Base-by-base conservation (phyloP, 2,329 filamentous ascomycete species). In the Tolypocladium album region DNA sequence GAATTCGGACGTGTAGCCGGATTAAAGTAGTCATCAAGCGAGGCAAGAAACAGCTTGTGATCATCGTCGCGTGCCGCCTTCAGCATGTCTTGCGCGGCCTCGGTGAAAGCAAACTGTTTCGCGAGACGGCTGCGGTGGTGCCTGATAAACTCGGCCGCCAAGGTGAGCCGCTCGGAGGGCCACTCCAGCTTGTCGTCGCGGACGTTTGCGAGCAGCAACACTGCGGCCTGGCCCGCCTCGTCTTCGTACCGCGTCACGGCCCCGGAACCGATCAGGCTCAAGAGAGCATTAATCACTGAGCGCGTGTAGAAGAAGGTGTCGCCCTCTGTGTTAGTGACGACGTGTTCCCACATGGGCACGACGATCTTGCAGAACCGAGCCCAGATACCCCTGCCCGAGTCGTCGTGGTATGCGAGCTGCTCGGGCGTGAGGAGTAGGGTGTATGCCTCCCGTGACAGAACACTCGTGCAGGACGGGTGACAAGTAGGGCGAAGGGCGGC, bases 401-500 rank as follows among this genome's bases (percentile, higher is more conserved):
- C 12, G 8, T 71, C 67, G 42, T 52, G 59, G 17, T 63, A 62
- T 13, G 56, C 57, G 20, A 71, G 42, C 11, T 67, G 61, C n/a
- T 69, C 63, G 0, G 62, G 65, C 0, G 69, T 69, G 12, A 72
- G 64, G 15, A 72, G 63, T 6, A 50, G 55, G 34, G 61, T 43
- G 39, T 68, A 67, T 1, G 55, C 58, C 4, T 27, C 22, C 2
- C 43, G 31, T 2, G 61, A 59, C 43, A 72, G 64, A 2, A 34
- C 42, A 1, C 62, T 61, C 27, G 57, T 58, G 47, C 67, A 68
- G 13, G 67, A 69, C 1, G 69, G 68, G 34, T 71, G 69, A 0
- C 61, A 53, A 2, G 65, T 65, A 12, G 64, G 59, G 4, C 36
- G 12, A 2, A 38, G 9, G 36, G 45, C 56, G 36, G 45, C 56